Conservation (phyloP, 106 monocot species). For the Dendrobium catenatum region DNA sequence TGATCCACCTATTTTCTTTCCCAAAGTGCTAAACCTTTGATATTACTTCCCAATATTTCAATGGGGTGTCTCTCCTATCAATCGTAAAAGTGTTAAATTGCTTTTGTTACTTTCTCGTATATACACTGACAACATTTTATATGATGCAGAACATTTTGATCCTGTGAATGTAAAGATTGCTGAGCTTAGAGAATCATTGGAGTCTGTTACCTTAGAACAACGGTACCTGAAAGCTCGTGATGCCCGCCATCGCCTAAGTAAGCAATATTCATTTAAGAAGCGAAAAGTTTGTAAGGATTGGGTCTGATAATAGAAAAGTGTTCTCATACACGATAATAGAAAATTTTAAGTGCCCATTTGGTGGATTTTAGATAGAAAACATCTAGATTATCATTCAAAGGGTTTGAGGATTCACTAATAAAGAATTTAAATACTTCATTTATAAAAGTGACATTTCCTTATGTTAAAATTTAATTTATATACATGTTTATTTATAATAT, state of each 20-base stretch:
- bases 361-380: neutral
- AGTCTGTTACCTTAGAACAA: slow-evolving; percentile 88
- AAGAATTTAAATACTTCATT: neutral
- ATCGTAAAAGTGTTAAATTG: neutral
- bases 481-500: neutral
- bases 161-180: slow-evolving; percentile 98
- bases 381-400: neutral
- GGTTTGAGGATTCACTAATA: neutral
- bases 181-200: slow-evolving; percentile 88
- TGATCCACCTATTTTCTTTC: too few species aligned
- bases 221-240: slow-evolving; percentile 91
- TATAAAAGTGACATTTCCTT: neutral
- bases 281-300: neutral
- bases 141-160: slow-evolving; percentile 81
- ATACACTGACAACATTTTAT: neutral
- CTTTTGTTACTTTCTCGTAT: neutral
- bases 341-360: neutral
- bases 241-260: slow-evolving; percentile 83
- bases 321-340: neutral
- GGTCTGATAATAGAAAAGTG: neutral
- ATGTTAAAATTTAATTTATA: neutral
- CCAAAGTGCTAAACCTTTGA: too few species aligned
- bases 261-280: slow-evolving; percentile 15
- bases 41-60: neutral
- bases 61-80: neutral